Evolutionary conservation across 345 rosid species (phyloP), one percentile per base, ranked within the genome.

Genomic region (Rubroshorea leprosula): DNA sequence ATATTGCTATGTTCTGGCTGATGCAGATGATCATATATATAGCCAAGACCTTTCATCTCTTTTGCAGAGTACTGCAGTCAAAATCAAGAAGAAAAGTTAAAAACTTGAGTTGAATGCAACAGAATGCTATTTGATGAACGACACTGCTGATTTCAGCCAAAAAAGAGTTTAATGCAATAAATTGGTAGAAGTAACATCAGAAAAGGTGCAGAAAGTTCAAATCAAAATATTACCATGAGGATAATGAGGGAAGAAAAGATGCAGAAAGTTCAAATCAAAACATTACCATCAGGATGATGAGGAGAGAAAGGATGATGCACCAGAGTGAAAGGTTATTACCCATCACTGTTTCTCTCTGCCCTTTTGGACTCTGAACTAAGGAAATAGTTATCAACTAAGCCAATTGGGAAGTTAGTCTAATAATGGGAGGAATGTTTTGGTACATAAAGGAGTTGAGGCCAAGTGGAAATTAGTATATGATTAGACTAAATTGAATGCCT

Each of bases 171-270:
- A 26, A 18, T 19, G 9, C 38, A 18, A 29, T 38, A 29, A 31
- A 54, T 23, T 6, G 16, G 9, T 14, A 7, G 29, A 54, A 31
- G 20, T 2, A 20, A 0, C 41, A 54, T 15, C 17, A 14, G n/a
- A 22, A 54, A 31, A 17, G 41, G 17, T 54, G 10, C 20, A 39
- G 26, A 16, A 44, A 24, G 20, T 17, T 38, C 16, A 22, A 35
- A 26, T 14, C n/a, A n/a, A n/a, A n/a, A n/a, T n/a, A 47, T 11
- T 57, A 59, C 63, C 63, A 59, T 48, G 8, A 47, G 27, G 27
- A 19, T 20, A 21, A 59, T 54, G 12, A 59, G 63, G 47, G 27
- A 19, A 14, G 21, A 48, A 49, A 22, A 1, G 19, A 14, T 47
- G 22, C n/a, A n/a, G n/a, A n/a, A n/a, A n/a, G n/a, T n/a, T n/a